Conservation (phyloP, 768 basidiomycete species). For the Clitopilus hobsonii region DNA sequence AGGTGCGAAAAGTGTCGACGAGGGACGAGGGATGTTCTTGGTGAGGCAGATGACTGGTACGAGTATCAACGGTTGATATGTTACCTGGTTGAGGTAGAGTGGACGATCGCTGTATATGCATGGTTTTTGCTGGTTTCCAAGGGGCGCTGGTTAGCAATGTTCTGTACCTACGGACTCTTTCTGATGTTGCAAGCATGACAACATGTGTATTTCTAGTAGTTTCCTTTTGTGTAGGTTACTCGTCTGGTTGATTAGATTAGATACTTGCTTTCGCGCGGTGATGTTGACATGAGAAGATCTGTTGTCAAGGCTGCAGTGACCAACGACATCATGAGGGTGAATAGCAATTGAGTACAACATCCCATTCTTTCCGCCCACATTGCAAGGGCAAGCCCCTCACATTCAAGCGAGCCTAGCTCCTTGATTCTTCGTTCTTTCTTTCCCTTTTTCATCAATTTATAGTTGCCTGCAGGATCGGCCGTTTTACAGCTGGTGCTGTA, state of each 20-base stretch:
- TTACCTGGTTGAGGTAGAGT: neutral
- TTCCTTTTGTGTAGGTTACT: neutral
- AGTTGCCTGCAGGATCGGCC: conserved; percentile 1
- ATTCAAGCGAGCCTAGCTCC: neutral
- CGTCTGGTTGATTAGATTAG: neutral
- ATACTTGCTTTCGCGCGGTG: neutral
- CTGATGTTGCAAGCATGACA: neutral
- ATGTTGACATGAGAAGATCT: neutral
- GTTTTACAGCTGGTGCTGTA: neutral
- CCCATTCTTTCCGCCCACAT: conserved; percentile 9
- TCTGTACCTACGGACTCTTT: neutral
- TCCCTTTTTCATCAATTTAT: conserved; percentile 9
- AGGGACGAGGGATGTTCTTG: conserved; percentile 71
- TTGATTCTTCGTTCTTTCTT: conserved; percentile 1
- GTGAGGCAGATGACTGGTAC: conserved; percentile 76
- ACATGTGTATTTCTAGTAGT: neutral
- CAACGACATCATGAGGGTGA: neutral
- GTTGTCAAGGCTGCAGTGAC: neutral
- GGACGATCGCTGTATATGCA: neutral
- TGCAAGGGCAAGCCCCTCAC: neutral
- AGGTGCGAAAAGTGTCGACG: conserved; percentile 55
- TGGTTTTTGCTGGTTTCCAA: neutral
- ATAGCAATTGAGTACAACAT: conserved; percentile 9
- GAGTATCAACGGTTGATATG: conserved; percentile 2
- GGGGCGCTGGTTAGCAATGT: neutral